phyloP scores from a whole-genome alignment of 164 flowering plant genomes.

The Magnolia officinalis region DNA sequence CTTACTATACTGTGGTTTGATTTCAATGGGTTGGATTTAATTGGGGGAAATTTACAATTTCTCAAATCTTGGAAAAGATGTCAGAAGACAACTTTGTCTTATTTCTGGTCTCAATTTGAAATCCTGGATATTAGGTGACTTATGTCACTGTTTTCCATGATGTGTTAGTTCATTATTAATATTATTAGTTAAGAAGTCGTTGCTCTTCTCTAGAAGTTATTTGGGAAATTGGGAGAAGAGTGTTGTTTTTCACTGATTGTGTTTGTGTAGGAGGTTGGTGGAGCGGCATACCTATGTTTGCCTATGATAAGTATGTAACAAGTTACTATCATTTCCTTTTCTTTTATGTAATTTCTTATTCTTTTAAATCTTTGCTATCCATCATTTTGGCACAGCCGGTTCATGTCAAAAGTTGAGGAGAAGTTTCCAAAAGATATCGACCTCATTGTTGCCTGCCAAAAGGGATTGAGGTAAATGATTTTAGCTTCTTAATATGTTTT shows the following conservation, averaged over 20 bases:
- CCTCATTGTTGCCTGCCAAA: constrained; percentile 95
- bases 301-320: constrained; percentile 53
- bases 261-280: constrained; percentile 86
- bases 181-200: background rate
- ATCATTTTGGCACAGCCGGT: constrained; percentile 46
- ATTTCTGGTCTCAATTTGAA: no score
- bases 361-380: background rate
- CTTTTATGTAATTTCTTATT: background rate
- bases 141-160: no score
- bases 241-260: background rate
- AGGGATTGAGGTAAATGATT: constrained; percentile 72
- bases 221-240: background rate
- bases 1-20: no score
- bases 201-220: background rate
- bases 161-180: no score
- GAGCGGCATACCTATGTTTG: constrained; percentile 85
- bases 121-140: no score
- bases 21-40: no score
- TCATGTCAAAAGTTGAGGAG: constrained; percentile 62
- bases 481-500: background rate
- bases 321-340: background rate
- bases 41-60: no score
- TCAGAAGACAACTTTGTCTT: no score
- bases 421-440: constrained; percentile 72
- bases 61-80: no score